Base-by-base conservation (phyloP, 2,329 filamentous ascomycete species). In the Periglandula ipomoeae region DNA sequence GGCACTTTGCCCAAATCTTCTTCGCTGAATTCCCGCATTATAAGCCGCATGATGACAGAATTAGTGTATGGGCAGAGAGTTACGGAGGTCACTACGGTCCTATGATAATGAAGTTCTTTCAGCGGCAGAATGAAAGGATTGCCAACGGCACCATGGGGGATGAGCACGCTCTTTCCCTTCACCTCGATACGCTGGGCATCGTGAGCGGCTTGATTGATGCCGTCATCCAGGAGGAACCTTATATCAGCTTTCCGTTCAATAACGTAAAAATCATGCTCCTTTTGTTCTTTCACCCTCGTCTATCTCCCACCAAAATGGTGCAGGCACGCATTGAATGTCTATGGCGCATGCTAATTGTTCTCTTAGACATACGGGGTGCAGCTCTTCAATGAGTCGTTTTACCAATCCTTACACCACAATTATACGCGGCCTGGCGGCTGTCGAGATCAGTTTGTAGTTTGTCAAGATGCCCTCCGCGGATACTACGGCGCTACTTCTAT, bases 11-110 rank as follows among this genome's bases (percentile, higher is more conserved):
- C n/a, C 79, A 84, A 59, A 74, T 70, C 11, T 82, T 79, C 64
- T 59, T 85, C 53, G 67, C 65, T 22, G 66, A 71, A 17, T 83
- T 82, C 49, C 79, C 79, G 0, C 69, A 78, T 54, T 79, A 81
- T 61, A 76, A 75, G 50, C 76, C 74, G 2, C 63, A 65, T 26
- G 67, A 72, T 50, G 67, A 74, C 44, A 76, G 79, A 11, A 72
- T 87, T 45, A 81, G 82, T 57, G 64, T 87, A 2, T 85, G 84
- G 58, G 74, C 81, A 1, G 82, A 87, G 63, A 83, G 79, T 60
- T 84, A 87, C 62, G 78, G 82, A 26, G 85, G 85, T 5, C 79
- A 81, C 52, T 88, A 86, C 57, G 84, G 81, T 0, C 82, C 82
- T 1, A 73, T 74, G 0, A 83, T 86, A 56, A 75, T 79, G 15